Base-by-base conservation (phyloP, 2,329 filamentous ascomycete species). In the Cytospora schulzeri region DNA sequence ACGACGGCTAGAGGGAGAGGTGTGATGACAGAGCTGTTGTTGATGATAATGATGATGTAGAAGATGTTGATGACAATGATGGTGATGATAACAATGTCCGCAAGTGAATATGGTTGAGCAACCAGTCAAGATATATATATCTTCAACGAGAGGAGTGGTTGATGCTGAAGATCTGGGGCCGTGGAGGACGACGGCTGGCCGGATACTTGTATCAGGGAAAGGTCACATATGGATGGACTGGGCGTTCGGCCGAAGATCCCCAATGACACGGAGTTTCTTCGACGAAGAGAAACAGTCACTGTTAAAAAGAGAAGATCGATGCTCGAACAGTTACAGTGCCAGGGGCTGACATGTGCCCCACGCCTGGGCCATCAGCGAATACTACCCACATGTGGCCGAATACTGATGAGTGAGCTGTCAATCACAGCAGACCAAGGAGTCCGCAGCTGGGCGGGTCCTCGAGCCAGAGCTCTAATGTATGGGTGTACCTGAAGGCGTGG, bases 181-280 rank as follows among this genome's bases (percentile, higher is more conserved):
- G 38, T 24, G 54, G 56, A 26, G 28, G 57, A 28, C 28, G 57
- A 64, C 51, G 57, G 62, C 57, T 58, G 54, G 50, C 58, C 58
- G 17, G 62, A 56, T 66, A 66, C 65, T 66, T 66, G 65, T 66
- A 66, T 64, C 62, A 45, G 35, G 19, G 52, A 45, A 51, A 53
- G 19, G 45, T 33, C 48, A 28, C 41, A 59, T 26, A 50, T 57
- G 52, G n/a, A 31, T 35, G 48, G 33, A 51, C 45, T 58, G 57
- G 61, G 57, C 58, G 26, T 66, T 60, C 61, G 62, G 54, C 55
- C 64, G 52, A 60, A 64, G 63, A 56, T 45, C 33, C 28, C 57
- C 41, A 22, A 38, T 31, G 53, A 35, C 24, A 60, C 53, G 57
- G 52, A 64, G 53, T 63, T 64, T 66, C 61, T 59, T 60, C 48